Evolutionary conservation across 2,329 filamentous ascomycete genomes (phyloP).

Genomic region (Didymella arachidicola): DNA sequence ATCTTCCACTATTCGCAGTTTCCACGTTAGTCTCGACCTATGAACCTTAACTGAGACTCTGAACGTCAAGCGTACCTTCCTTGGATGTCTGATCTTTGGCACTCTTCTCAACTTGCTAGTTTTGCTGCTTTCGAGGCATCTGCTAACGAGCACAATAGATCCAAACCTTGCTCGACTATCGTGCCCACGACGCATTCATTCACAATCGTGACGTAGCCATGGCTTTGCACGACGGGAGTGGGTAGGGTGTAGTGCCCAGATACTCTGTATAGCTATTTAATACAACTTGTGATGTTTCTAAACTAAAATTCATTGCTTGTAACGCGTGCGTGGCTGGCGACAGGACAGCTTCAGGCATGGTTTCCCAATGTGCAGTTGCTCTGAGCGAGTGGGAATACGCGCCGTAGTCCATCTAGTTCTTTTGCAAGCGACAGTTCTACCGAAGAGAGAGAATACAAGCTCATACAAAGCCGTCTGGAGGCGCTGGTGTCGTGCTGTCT

Average conservation of each 20-base stretch:
- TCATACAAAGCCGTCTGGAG: not conserved
- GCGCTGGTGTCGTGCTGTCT: not conserved
- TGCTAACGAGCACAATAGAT: slow-evolving; percentile 33
- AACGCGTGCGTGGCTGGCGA: not conserved
- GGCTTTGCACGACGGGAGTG: not conserved
- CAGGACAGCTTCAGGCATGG: not conserved
- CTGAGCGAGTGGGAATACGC: too few species aligned
- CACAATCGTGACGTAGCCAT: not conserved
- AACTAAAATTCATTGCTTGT: not conserved
- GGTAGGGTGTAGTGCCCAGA: not conserved
- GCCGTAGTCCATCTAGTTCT: too few species aligned
- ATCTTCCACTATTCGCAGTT: slow-evolving; percentile 84
- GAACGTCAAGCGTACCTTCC: slow-evolving; percentile 69
- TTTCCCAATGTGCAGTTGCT: too few species aligned
- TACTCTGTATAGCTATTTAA: not conserved
- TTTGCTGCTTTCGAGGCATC: slow-evolving; percentile 13
- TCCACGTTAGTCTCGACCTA: slow-evolving; percentile 74
- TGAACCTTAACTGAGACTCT: slow-evolving; percentile 71
- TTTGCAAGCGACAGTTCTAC: not conserved
- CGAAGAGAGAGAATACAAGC: not conserved
- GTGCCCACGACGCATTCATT: not conserved
- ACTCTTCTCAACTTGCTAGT: slow-evolving; percentile 13
- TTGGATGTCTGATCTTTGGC: slow-evolving; percentile 73
- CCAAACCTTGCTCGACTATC: too few species aligned
- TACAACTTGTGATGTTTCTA: not conserved